phyloP scores from a whole-genome alignment of 495 filamentous ascomycete genomes.

The Melanomma pulvis-pyrius region DNA sequence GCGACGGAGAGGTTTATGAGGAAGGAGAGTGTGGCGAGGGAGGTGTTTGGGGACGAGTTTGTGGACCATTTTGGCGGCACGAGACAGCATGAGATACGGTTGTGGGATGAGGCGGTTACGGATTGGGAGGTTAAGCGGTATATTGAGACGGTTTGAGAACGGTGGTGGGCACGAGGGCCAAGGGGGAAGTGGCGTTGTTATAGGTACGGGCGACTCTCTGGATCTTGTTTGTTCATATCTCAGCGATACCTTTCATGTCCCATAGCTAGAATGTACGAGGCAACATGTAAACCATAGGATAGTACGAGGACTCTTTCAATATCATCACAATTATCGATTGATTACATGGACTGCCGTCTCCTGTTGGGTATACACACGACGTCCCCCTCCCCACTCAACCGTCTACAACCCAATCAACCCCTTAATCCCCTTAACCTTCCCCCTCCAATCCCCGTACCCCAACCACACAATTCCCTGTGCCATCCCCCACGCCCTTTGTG shows the following conservation, averaged over 20 bases:
- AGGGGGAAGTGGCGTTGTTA: too few relatives aligned
- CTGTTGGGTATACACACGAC: too few relatives aligned
- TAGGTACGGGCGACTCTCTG: too few relatives aligned
- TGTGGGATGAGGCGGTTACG: conserved; percentile 95
- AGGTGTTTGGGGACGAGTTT: conserved; percentile 92
- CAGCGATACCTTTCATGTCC: too few relatives aligned
- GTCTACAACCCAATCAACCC: conserved; percentile 47
- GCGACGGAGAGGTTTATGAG: conserved; percentile 75
- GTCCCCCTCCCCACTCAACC: background rate
- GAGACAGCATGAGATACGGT: conserved; percentile 81
- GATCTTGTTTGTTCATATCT: too few relatives aligned
- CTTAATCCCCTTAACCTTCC: conserved; percentile 53
- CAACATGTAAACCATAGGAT: too few relatives aligned
- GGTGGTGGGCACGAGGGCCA: too few relatives aligned
- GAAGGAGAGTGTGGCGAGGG: conserved; percentile 78
- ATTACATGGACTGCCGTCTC: too few relatives aligned
- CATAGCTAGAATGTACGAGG: too few relatives aligned
- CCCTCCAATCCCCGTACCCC: conserved; percentile 60
- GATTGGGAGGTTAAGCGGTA: conserved; percentile 81
- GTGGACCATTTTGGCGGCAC: conserved; percentile 95
- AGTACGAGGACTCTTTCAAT: too few relatives aligned
- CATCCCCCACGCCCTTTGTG: conserved; percentile 59
- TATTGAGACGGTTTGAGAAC: conserved; percentile 66
- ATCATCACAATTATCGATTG: too few relatives aligned
- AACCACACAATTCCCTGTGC: conserved; percentile 65